Base-by-base conservation (phyloP, 108 stramenopile genomes). In the Poteriospumella lacustris region DNA sequence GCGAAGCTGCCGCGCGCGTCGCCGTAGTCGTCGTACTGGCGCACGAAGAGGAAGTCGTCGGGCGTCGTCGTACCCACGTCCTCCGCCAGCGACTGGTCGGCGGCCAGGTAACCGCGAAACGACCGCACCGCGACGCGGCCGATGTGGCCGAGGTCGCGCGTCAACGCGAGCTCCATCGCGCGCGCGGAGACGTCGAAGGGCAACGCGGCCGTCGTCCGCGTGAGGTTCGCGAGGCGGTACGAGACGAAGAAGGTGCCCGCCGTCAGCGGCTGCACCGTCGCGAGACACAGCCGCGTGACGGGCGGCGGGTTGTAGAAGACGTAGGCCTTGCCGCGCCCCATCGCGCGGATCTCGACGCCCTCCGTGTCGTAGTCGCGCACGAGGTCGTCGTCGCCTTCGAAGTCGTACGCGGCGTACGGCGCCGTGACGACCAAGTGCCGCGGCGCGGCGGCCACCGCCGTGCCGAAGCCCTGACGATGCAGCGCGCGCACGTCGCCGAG, bases 381-480 rank as follows among this genome's bases (percentile, higher is more conserved):
- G 42, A 76, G 44, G 44, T 82, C 70, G 0, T 68, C 28, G 38
- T 31, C 19, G 31, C 82, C 84, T 0, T 58, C 58, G 33, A 83
- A 83, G 60, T 81, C 80, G 58, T 85, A 83, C 39, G 83, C 80
- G 2, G 84, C 84, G 28, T 70, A 68, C 36, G 42, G 78, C 83
- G 36, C 88, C 83, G 26, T 85, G 77, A 38, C 84, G 80, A 42
- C 33, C 15, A 44, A 85, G 82, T 44, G 85, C 68, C 59, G 77
- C 44, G 0, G 82, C 86, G 76, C 73, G 9, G 86, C 69, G 0
- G 89, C 82, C 24, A 92, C 85, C 38, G 88, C 70, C 1, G 83
- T 58, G 29, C 92, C 91, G 78, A 91, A 92, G 42, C 79, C 86
- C 80, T 90, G 89, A 1, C 62, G 76, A 47, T 87, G 87, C 42